Evolutionary conservation across 805 yeast species (phyloP), one percentile per base, ranked within the genome.

Genomic region (Pichia exigua): DNA sequence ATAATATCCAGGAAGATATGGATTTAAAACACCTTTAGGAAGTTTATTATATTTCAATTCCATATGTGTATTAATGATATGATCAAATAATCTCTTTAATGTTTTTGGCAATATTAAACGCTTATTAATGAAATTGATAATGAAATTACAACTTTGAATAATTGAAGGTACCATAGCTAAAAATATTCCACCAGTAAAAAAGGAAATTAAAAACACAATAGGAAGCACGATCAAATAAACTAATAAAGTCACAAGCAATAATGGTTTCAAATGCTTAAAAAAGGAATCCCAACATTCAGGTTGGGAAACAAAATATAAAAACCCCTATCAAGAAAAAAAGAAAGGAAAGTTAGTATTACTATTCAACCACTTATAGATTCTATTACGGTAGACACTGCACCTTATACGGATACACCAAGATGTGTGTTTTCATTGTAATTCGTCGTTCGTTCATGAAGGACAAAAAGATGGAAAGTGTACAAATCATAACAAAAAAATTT

Each of bases 81-180:
- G 54, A 47, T 71, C 74, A 54, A 71, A 71, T 2, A 68, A 58
- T 13, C 48, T 50, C 2, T 49, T 54, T 8, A 69, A 52, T 1
- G 71, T 68, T 2, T 49, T 50, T 2, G 73, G 72, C 18, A 71
- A 54, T 2, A 71, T 54, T n/a, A 68, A 48, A 4, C 51, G 40
- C 20, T 63, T 62, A 39, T 64, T 60, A 39, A 70, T 58, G 22
- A 63, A 53, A 28, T 62, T 58, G 10, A 68, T 62, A 44, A 69
- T 48, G 24, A 65, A 62, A 10, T 61, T 60, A 18, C 68, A 53
- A 44, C 66, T 59, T 45, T 70, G 73, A 38, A 67, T 55, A 1
- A 64, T 56, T 1, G 67, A 51, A 1, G 68, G 61, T 4, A 60
- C 56, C 21, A 61, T 24, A 18, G 61, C 44, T 1, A 66, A 49